Evolutionary conservation across 495 filamentous ascomycete genomes (phyloP), one percentile per base, ranked within the genome.

Genomic region (Penicillium ucsense): DNA sequence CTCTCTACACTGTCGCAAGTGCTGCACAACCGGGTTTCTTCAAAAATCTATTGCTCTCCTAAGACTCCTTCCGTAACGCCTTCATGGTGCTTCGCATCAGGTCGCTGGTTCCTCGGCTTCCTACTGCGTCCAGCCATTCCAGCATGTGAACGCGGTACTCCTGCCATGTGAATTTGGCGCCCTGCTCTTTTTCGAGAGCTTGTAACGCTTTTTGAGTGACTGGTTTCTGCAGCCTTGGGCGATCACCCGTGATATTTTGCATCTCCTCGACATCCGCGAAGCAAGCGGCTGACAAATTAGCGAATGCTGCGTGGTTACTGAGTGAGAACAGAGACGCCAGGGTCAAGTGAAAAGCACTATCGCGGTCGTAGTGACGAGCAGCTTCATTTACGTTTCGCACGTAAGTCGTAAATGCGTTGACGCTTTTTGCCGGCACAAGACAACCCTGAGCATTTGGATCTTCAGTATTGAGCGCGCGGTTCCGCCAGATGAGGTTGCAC

Each of bases 31-130:
- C 20, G 20, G 20, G 20, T 20, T 20, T 2, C 2, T 20, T 20
- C 20, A 20, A 20, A 20, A 20, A 20, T 20, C 20, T 2, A 20
- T 20, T 20, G 20, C 20, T 20, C 20, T 20, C 20, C 20, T 20
- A 20, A 20, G 20, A 68, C 41, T 71, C 66, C 47, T 71, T 72
- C 32, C 67, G 56, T 30, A 88, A 66, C 32, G 80, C 77, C 62
- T 85, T 89, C 81, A 94, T 88, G 8, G 89, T 91, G 56, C 80
- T 86, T 51, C 84, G 84, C 80, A 94, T 86, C 60, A 94, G 62
- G 49, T 84, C 75, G 9, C 73, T 72, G 42, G 91, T 74, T 4
- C 89, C 89, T 29, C 57, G 59, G 42, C 82, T 78, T 0, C 84
- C 86, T 37, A 74, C 73, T 6, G 60, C 65, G 48, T 88, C 85